Evolutionary conservation across 2,329 filamentous ascomycete species (phyloP).

Genomic region (Fusarium nematophilum): DNA sequence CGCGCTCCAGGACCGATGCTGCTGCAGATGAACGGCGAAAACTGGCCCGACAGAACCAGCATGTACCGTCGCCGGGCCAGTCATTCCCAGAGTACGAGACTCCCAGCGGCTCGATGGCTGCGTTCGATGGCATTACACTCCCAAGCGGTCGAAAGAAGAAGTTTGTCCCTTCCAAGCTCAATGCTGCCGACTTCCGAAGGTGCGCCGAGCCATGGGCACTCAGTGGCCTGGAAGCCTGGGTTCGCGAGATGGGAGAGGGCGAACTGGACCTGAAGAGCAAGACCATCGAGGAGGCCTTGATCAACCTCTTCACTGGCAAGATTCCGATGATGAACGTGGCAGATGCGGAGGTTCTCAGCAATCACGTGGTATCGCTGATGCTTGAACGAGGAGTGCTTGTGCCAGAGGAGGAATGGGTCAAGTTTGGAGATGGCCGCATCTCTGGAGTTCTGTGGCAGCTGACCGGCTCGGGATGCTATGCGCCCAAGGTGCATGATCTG

Average conservation of each 20-base stretch:
- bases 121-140: conserved; percentile 86
- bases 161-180: conserved; percentile 88
- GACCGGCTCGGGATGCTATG: conserved; percentile 91
- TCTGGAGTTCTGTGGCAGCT: conserved; percentile 94
- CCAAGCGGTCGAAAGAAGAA: conserved; percentile 82
- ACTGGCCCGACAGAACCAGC: conserved; percentile 64
- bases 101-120: conserved; percentile 62
- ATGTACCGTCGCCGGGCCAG: conserved; percentile 61
- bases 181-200: conserved; percentile 81
- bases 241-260: conserved; percentile 89
- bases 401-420: conserved; percentile 97
- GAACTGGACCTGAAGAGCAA: conserved; percentile 88
- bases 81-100: conserved; percentile 69
- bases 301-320: conserved; percentile 91
- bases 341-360: conserved; percentile 89
- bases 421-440: conserved; percentile 82
- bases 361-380: conserved; percentile 83
- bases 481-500: conserved; percentile 80
- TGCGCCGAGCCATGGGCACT: conserved; percentile 94
- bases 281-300: conserved; percentile 86
- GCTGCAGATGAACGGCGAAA: conserved; percentile 77
- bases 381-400: conserved; percentile 80
- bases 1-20: conserved; percentile 93
- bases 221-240: conserved; percentile 87
- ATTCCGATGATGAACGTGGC: conserved; percentile 99